These are phyloP conservation scores for Phytophthora pinifolia DNA, from an alignment of 352 stramenopile genomes.

Conservation along the genomic window DNA sequence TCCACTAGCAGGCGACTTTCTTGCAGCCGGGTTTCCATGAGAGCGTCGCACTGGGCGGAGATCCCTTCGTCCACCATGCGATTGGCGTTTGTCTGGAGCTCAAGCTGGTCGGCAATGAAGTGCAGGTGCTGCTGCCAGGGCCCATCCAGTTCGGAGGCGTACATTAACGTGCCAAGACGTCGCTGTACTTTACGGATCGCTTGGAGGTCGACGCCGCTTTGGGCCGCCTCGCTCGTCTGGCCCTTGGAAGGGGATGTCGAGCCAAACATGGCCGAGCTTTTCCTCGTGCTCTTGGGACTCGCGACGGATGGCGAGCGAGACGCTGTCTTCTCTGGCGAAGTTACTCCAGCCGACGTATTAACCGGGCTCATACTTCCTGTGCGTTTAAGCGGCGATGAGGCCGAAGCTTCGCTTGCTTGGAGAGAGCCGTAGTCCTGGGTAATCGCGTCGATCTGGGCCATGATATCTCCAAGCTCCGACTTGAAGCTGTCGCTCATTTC, in stretches of 20 bases:
- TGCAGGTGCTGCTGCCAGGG: conserved; percentile 54
- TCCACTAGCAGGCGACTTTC: conserved; percentile 62
- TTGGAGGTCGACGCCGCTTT: conserved; percentile 54
- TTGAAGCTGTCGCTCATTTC: conserved; percentile 61
- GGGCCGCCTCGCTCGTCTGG: conserved; percentile 5
- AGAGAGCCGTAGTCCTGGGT: conserved; percentile 31
- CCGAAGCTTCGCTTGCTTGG: conserved; percentile 8
- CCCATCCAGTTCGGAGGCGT: conserved; percentile 60
- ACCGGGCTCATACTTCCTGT: background rate
- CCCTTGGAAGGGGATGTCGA: conserved; percentile 8
- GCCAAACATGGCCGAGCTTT: conserved; percentile 15
- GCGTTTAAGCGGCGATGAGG: background rate
- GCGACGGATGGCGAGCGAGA: conserved; percentile 1
- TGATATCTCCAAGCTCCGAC: conserved; percentile 52
- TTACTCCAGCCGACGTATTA: conserved; percentile 8
- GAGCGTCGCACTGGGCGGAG: conserved; percentile 44
- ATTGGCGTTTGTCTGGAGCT: conserved; percentile 68
- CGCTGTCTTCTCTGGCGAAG: conserved; percentile 3
- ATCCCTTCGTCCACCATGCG: conserved; percentile 67
- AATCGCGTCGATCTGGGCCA: conserved; percentile 45
- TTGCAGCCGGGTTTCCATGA: conserved; percentile 44
- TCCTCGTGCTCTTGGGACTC: conserved; percentile 16
- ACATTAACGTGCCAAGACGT: conserved; percentile 72
- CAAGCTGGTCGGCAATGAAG: conserved; percentile 52
- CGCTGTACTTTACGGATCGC: conserved; percentile 83